Base-by-base conservation (phyloP, 1,284 basidiomycete species). In the Ganoderma lingzhi region DNA sequence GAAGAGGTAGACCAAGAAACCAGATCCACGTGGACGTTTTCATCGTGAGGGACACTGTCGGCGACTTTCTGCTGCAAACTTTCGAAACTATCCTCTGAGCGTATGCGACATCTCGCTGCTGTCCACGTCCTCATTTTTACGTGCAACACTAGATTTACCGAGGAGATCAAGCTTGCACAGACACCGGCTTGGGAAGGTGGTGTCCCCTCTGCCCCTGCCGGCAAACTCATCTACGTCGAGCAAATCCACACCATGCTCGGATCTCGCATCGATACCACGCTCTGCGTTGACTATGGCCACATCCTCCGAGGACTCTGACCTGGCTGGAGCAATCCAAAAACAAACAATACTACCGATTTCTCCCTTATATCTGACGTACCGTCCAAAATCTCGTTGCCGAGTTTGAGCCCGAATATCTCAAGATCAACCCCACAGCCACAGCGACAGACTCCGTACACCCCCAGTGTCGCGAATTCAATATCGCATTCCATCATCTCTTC, bases 401-500 rank as follows among this genome's bases (percentile, higher is more conserved):
- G 78, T 95, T 92, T 80, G 94, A 94, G 73, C 96, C 96, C 3
- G 93, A 94, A 75, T 99, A 99, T 77, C 89, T 98, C 71, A 98
- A 98, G 82, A 88, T 96, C 77, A 97, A 98, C 74, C 91, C 93
- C 1, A 91, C 90, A 6, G 87, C 90, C 28, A 91, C 92, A 28
- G 89, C 91, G 14, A 91, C 89, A 14, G 91, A 93, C 76, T 93
- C 93, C 0, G 90, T 93, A n/a, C 95, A 95, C 74, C 88, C 97
- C 15, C 93, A 93, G 76, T 93, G 94, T 2, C 92, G 97, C 70
- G 96, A 99, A 76, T 99, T 99, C 81, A 92, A 90, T 76, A 90
- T 99, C 70, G 96, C 97, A 1, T 99, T 99, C 81, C 97, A 98
- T 82, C 94, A 96, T 77, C 87, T 99, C n/a, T 95, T 96, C 10